Conservation (phyloP, 768 basidiomycete species). For the Mycena alexandri region DNA sequence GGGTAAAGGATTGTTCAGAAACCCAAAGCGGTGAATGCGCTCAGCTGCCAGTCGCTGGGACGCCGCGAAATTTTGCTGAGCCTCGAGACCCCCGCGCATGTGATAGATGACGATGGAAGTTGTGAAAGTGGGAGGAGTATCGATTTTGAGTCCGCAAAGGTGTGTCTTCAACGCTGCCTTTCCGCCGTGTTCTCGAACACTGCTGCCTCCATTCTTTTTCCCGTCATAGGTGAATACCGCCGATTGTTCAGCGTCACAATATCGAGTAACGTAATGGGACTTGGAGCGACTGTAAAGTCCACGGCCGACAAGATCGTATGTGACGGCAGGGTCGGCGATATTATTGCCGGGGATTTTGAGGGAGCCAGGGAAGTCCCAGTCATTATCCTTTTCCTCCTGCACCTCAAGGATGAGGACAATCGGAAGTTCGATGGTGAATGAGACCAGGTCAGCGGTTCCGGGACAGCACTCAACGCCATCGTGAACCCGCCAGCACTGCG, state of each 20-base stretch:
- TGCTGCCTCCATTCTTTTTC: not conserved
- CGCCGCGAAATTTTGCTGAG: not conserved
- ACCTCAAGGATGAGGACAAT: slow-evolving; percentile 3
- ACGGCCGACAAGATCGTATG: slow-evolving; percentile 43
- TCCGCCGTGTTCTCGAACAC: not conserved
- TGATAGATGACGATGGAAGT: slow-evolving; percentile 2
- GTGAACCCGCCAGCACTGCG: not conserved
- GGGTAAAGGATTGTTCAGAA: not conserved
- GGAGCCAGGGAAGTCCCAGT: slow-evolving; percentile 41
- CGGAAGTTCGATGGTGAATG: slow-evolving; percentile 29
- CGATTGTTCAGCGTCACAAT: not conserved
- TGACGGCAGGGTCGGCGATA: slow-evolving; percentile 23
- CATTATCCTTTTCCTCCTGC: slow-evolving; percentile 30
- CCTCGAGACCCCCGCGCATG: not conserved
- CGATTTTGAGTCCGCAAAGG: not conserved
- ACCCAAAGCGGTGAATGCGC: not conserved
- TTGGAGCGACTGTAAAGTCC: slow-evolving; percentile 33
- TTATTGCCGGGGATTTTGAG: slow-evolving; percentile 24
- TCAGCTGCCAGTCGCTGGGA: not conserved
- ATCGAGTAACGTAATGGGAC: slow-evolving; percentile 44
- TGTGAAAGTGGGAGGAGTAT: not conserved
- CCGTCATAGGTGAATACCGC: not conserved
- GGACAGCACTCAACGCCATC: not conserved
- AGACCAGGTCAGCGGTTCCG: slow-evolving; percentile 16
- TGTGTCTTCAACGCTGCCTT: not conserved